Percentiles rank a stretch among this genome's conserved stretches.
Conservation (phyloP, 2,329 filamentous ascomycete genomes). For the Cladosporium sp. region DNA sequence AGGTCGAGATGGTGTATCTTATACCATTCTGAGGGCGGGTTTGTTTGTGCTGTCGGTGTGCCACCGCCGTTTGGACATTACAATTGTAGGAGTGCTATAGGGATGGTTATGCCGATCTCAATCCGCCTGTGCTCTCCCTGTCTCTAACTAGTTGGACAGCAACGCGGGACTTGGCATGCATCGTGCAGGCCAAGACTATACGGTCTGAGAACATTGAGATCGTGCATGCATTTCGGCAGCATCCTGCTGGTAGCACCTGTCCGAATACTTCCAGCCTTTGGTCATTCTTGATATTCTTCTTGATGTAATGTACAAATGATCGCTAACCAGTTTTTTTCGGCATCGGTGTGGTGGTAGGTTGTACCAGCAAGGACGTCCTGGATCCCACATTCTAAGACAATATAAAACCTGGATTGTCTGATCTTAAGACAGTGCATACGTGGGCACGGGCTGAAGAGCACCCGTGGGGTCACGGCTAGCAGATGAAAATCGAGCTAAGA, state of each 20-base stretch:
- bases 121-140: constrained; percentile 12
- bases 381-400: not conserved
- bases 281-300: not conserved
- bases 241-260: not conserved
- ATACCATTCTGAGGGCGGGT: constrained; percentile 4
- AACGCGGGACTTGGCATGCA: constrained; percentile 5
- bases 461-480: not conserved
- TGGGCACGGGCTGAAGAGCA: constrained; percentile 16
- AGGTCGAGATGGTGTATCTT: constrained; percentile 14
- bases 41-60: constrained; percentile 17
- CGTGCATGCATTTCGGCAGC: not conserved
- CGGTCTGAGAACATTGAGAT: not conserved
- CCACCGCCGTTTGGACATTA: constrained; percentile 13
- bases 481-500: not conserved
- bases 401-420: not conserved
- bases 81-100: constrained; percentile 10
- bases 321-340: not conserved
- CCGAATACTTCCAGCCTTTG: not conserved
- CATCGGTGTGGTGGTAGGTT: not conserved
- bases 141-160: constrained; percentile 11
- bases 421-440: not conserved
- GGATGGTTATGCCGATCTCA: constrained; percentile 15
- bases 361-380: not conserved
- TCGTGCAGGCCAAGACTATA: constrained; percentile 1
- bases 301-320: not conserved